Conservation (phyloP, 257 asterid genomes). For the Solanum raphanifolium region DNA sequence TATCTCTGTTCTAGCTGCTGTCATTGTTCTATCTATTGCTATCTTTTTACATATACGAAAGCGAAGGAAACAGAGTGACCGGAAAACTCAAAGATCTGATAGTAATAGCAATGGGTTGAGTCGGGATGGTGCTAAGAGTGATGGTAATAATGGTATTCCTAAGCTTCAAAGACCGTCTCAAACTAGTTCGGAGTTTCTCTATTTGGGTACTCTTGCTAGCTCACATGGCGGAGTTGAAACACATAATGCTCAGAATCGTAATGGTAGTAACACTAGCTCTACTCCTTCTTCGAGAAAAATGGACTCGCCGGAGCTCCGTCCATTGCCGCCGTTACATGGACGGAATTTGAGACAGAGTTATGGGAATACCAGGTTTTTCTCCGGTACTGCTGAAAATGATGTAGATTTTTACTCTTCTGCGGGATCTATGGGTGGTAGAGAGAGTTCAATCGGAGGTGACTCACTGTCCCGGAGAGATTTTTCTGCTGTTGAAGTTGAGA, state of each 20-base stretch:
- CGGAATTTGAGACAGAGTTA: neutral
- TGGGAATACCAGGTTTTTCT: neutral
- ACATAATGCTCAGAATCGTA: neutral
- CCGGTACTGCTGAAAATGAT: neutral
- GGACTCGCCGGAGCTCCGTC: slow-evolving; percentile 20
- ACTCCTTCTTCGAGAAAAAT: neutral
- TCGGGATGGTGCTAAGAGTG: neutral
- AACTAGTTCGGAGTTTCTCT: slow-evolving; percentile 19
- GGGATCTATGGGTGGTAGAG: slow-evolving; percentile 6
- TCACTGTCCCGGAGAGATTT: slow-evolving; percentile 12
- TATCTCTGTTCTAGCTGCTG: slow-evolving; percentile 6
- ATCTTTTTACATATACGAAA: neutral
- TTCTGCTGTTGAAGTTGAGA: slow-evolving; percentile 1
- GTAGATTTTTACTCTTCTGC: slow-evolving; percentile 13
- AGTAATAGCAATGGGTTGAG: neutral
- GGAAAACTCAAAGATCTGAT: neutral
- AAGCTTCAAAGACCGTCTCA: slow-evolving; percentile 18
- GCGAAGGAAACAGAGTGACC: neutral
- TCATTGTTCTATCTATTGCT: neutral
- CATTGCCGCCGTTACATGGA: slow-evolving; percentile 4
- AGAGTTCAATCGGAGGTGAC: slow-evolving; percentile 8
- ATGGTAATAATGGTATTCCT: neutral
- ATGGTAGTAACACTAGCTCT: neutral
- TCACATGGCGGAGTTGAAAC: slow-evolving; percentile 6
- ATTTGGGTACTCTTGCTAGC: slow-evolving; percentile 14